Conservation (phyloP, 148 eudicot genomes). For the Rhododendron ferrugineum region DNA sequence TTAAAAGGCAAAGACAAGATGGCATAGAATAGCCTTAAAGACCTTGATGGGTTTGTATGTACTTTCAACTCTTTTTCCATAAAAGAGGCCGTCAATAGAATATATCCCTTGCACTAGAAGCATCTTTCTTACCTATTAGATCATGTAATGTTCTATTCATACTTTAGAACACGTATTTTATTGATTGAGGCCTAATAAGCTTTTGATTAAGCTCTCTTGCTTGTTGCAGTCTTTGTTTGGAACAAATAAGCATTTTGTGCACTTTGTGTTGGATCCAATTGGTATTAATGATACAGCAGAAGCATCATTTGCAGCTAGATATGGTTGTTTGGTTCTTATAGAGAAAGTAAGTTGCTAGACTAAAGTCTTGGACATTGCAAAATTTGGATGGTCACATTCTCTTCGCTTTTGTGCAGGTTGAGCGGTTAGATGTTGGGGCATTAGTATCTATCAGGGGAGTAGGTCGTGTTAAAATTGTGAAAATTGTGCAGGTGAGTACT, state of each 20-base stretch:
- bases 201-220: neutral
- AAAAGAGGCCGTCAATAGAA: neutral
- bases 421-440: constrained; percentile 43
- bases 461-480: constrained; percentile 37
- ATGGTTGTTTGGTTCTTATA: constrained; percentile 44
- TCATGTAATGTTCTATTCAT: neutral
- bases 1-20: neutral
- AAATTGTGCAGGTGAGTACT: constrained; percentile 29
- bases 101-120: neutral
- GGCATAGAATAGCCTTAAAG: neutral
- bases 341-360: constrained; percentile 34
- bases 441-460: constrained; percentile 41
- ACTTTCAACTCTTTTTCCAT: neutral
- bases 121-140: neutral
- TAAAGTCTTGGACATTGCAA: neutral
- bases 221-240: constrained; percentile 32
- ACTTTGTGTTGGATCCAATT: constrained; percentile 49
- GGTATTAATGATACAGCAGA: constrained; percentile 22
- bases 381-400: neutral
- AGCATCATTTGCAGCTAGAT: constrained; percentile 50
- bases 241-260: constrained; percentile 37
- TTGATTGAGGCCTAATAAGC: neutral
- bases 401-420: constrained; percentile 29
- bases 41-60: neutral
- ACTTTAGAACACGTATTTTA: neutral